phyloP scores from a whole-genome alignment of 305 asterid genomes.

The Fraxinus greggii region DNA sequence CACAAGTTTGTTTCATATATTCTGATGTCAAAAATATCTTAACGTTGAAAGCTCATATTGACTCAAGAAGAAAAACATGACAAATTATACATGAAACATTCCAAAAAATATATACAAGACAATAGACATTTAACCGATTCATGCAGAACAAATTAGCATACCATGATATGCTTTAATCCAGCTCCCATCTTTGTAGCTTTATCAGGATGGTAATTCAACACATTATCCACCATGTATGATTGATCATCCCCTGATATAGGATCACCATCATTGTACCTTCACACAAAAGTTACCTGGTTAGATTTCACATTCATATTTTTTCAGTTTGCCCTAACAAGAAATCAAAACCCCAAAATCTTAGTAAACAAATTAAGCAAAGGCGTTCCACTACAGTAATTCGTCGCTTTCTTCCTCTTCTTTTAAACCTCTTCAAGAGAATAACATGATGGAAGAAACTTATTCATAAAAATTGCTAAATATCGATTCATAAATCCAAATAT shows the following conservation, averaged over 20 bases:
- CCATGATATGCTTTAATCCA: conserved; percentile 76
- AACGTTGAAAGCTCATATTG: background rate
- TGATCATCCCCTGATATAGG: conserved; percentile 82
- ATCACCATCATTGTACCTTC: conserved; percentile 87
- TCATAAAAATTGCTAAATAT: background rate
- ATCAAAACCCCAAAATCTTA: conserved; percentile 6
- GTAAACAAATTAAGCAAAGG: background rate
- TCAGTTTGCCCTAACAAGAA: background rate
- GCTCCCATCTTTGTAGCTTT: conserved; percentile 75
- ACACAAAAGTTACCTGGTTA: conserved; percentile 23
- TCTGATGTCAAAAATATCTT: background rate
- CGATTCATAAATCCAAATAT: background rate
- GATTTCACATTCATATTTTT: background rate
- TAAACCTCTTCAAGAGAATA: background rate
- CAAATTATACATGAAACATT: background rate
- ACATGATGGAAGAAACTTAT: background rate
- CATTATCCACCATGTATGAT: conserved; percentile 62
- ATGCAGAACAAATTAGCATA: conserved; percentile 34
- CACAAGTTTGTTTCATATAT: background rate
- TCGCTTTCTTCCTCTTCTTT: background rate
- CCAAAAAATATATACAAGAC: background rate
- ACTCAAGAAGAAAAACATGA: background rate
- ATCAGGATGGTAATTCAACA: conserved; percentile 80
- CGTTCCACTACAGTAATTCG: background rate
- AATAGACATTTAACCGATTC: background rate